Evolutionary conservation across 306 rosid species (phyloP).

Genomic region (Quercus alba): DNA sequence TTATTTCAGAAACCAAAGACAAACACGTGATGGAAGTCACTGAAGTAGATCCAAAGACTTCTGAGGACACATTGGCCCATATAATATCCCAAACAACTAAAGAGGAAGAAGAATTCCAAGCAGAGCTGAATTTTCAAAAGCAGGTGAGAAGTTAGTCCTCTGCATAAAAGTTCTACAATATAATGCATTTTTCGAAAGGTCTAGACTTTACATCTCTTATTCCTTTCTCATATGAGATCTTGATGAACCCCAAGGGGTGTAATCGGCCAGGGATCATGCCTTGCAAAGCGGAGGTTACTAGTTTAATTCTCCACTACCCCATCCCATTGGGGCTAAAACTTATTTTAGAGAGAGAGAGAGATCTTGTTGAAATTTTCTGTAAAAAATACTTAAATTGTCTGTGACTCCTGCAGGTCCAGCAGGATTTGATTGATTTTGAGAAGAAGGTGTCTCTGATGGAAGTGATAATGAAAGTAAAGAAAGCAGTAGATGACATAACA

Average conservation of each 20-base stretch:
- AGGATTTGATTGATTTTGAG: conserved; percentile 43
- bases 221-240: background rate
- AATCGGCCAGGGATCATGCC: background rate
- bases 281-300: background rate
- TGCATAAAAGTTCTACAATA: background rate
- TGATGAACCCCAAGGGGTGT: background rate
- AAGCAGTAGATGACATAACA: conserved; percentile 46
- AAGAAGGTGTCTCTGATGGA: conserved; percentile 54
- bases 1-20: conserved; percentile 33
- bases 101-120: conserved; percentile 50
- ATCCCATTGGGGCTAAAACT: no score
- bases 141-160: conserved; percentile 40
- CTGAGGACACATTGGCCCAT: conserved; percentile 47
- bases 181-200: background rate
- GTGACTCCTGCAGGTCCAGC: conserved; percentile 50
- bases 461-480: conserved; percentile 38
- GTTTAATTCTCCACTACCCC: background rate
- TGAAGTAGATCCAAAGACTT: conserved; percentile 28
- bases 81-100: conserved; percentile 39
- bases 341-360: no score
- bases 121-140: conserved; percentile 39
- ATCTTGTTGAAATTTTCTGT: no score
- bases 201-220: background rate
- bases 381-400: conserved; percentile 9
- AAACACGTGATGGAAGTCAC: conserved; percentile 25